A percentile compares a stretch with the other conserved stretches of the same genome.
These are phyloP conservation scores for Phalaenopsis aphrodite DNA, from an alignment of 106 monocot genomes.

Conservation along the genomic window DNA sequence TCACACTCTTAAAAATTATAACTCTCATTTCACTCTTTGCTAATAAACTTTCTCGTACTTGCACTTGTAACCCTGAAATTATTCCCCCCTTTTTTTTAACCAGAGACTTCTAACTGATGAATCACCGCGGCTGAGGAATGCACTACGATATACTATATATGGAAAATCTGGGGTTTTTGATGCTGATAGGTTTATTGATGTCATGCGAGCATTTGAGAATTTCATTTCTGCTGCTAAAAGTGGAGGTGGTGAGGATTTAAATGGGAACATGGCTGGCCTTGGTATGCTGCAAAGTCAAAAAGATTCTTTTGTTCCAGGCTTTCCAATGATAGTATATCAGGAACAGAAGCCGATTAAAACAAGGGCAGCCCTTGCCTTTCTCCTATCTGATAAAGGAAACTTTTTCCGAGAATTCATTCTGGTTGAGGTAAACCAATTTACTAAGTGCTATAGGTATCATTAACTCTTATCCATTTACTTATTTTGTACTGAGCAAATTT, in stretches of 20 bases:
- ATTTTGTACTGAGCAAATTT: neutral
- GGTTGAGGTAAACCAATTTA: constrained; percentile 66
- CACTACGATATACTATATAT: constrained; percentile 88
- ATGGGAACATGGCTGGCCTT: constrained; percentile 89
- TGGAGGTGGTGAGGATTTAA: constrained; percentile 82
- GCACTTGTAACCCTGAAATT: neutral
- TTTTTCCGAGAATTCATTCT: constrained; percentile 94
- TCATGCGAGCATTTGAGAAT: constrained; percentile 99
- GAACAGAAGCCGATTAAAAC: constrained; percentile 57
- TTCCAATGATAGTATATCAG: constrained; percentile 39
- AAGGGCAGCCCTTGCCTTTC: constrained; percentile 76
- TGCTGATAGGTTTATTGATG: constrained; percentile 97
- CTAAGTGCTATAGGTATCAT: neutral
- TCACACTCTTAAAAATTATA: neutral
- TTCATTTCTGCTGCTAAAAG: constrained; percentile 94
- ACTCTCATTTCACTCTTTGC: neutral
- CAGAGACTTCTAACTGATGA: constrained; percentile 98
- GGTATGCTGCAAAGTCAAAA: constrained; percentile 42
- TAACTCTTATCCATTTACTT: neutral
- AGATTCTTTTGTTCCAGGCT: constrained; percentile 32
- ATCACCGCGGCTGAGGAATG: constrained; percentile 72
- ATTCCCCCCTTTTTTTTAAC: constrained; percentile 4
- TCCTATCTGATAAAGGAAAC: constrained; percentile 83
- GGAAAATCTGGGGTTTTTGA: constrained; percentile 97
- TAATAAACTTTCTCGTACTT: neutral